phyloP scores from a whole-genome alignment of 163 green algal genomes.

The Prototheca wickerhamii region DNA sequence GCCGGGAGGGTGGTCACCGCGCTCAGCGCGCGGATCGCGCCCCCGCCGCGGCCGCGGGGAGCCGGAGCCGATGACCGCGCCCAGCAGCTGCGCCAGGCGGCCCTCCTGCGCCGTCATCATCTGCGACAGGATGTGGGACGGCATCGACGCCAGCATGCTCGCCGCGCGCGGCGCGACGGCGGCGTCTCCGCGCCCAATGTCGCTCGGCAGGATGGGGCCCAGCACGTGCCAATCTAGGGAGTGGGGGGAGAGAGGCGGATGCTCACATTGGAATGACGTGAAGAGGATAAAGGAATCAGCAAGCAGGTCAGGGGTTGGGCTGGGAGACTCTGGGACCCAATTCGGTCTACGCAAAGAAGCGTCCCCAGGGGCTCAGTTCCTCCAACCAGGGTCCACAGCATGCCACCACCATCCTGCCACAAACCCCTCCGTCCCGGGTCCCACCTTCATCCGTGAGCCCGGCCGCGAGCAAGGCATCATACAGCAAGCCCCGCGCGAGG shows the following conservation, averaged over 20 bases:
- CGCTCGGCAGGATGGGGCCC: neutral
- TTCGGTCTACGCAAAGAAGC: no score
- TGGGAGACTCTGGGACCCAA: no score
- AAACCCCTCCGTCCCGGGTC: slow-evolving; percentile 6
- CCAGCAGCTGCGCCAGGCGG: neutral
- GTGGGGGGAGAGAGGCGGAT: no score
- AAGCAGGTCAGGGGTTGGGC: no score
- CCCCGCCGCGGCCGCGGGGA: neutral
- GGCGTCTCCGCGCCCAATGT: neutral
- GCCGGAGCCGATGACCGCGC: neutral
- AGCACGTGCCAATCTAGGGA: neutral
- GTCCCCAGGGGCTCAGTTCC: no score
- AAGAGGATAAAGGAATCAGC: no score
- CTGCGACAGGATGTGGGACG: neutral
- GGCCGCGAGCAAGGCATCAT: slow-evolving; percentile 9
- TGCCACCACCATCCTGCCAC: neutral
- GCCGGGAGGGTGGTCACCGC: slow-evolving; percentile 18
- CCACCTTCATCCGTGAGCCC: neutral
- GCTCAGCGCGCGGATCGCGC: slow-evolving; percentile 11
- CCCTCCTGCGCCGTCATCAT: neutral
- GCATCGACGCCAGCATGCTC: neutral
- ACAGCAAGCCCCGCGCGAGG: neutral
- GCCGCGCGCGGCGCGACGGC: neutral
- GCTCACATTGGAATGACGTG: no score
- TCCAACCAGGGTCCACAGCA: no score